Conservation (phyloP, 352 stramenopile genomes). For the Phytophthora crassamura region DNA sequence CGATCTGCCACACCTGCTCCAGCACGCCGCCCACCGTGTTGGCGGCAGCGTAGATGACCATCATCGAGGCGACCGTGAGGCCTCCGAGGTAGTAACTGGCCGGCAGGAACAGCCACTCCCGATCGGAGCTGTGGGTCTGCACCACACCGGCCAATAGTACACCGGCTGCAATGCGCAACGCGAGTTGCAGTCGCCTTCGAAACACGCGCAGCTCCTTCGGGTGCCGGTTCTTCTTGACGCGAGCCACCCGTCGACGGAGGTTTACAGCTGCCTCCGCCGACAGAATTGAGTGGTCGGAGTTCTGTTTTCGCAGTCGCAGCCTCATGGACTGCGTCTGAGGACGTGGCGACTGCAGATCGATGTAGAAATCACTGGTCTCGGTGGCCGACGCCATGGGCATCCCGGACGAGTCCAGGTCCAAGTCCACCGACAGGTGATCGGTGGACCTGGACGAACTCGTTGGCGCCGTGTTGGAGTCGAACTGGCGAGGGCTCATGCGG, state of each 20-base stretch:
- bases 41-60: slow-evolving; percentile 74
- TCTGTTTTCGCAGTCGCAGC: slow-evolving; percentile 44
- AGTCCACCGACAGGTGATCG: slow-evolving; percentile 31
- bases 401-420: slow-evolving; percentile 25
- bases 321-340: slow-evolving; percentile 49
- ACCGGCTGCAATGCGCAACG: slow-evolving; percentile 61
- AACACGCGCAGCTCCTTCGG: slow-evolving; percentile 48
- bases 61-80: slow-evolving; percentile 68
- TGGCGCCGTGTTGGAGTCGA: slow-evolving; percentile 16
- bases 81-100: slow-evolving; percentile 73
- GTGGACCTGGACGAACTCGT: slow-evolving; percentile 12
- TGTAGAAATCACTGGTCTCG: slow-evolving; percentile 30
- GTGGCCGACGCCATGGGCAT: slow-evolving; percentile 28
- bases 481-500: slow-evolving; percentile 21
- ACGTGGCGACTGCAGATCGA: slow-evolving; percentile 34
- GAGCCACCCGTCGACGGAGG: slow-evolving; percentile 32
- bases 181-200: slow-evolving; percentile 48
- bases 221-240: slow-evolving; percentile 57
- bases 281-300: slow-evolving; percentile 19
- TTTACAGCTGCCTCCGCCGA: slow-evolving; percentile 26
- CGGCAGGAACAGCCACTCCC: slow-evolving; percentile 67
- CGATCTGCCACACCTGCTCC: slow-evolving; percentile 77
- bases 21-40: slow-evolving; percentile 68
- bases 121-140: slow-evolving; percentile 51
- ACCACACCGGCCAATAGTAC: slow-evolving; percentile 65